Base-by-base conservation (phyloP, 306 rosid species). In the Hippophae gyantsensis region DNA sequence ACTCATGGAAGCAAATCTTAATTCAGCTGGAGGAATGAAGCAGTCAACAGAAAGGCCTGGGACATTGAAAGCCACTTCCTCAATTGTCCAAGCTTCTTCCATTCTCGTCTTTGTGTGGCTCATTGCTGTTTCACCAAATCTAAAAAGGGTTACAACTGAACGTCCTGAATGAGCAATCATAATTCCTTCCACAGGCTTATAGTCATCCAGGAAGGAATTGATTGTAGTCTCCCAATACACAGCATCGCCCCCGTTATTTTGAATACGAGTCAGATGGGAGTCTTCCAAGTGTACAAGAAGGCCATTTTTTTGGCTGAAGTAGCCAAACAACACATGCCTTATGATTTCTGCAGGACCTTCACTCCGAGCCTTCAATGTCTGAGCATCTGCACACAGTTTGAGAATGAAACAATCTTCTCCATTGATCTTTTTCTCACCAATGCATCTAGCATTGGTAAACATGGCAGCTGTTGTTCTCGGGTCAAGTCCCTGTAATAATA, bases 21-120 rank as follows among this genome's bases (percentile, higher is more conserved):
- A 73, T 71, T 93, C 97, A 0, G 97, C 95, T 3, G 99, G 99
- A 61, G 99, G 99, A 62, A 93, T 93, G 79, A 93, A 93, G 70
- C 99, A 93, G 74, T 93, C 99, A 49, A 84, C 9, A 6, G 99
- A 88, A 64, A 93, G 86, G 50, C 99, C 99, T 0, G 97, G 99
- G 48, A 93, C 99, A 42, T 86, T 88, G 75, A 93, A 93, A 0
- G 97, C 99, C 54, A 88, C 95, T 76, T 93, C 99, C 80, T 93
- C 99, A 41, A 93, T 86, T 1, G 99, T 83, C 99, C 99, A 93
- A 52, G 97, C 94, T 76, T 93, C 99, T 76, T 93, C 99, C 99
- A 93, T 93, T 77, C 88, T 76, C 11, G 99, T 88, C 67, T 93
- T 93, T 2, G 99, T 85, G 83, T 93, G 99, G 70, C 96, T 88